Conservation (phyloP, 129 eudicot genomes). For the Tagetes patula region DNA sequence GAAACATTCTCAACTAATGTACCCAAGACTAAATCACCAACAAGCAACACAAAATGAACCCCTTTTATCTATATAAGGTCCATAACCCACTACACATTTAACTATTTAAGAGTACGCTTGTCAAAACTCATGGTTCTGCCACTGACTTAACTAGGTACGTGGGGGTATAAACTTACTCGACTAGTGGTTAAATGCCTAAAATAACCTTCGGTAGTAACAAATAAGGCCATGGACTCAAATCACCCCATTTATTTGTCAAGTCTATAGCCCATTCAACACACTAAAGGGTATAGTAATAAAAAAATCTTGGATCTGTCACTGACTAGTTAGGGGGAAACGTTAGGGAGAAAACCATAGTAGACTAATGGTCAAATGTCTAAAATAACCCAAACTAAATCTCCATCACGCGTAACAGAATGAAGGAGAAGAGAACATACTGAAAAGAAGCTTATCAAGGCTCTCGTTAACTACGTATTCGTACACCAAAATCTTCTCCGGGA, state of each 20-base stretch:
- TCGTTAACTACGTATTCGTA: slow-evolving; percentile 74
- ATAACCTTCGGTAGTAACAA: background rate
- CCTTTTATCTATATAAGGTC: no score
- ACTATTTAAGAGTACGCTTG: no score
- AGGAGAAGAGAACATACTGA: slow-evolving; percentile 52
- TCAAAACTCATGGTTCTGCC: no score
- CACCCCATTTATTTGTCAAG: background rate
- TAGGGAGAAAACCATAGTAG: background rate
- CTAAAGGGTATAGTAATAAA: background rate
- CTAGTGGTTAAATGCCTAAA: background rate
- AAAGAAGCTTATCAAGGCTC: slow-evolving; percentile 85
- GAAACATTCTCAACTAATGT: background rate
- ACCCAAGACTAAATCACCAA: no score
- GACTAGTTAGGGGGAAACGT: no score
- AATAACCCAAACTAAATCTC: background rate
- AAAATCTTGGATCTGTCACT: background rate
- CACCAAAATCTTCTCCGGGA: slow-evolving; percentile 71
- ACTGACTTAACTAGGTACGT: no score
- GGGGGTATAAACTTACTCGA: background rate
- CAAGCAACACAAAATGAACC: no score
- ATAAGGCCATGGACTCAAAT: background rate
- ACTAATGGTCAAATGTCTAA: background rate
- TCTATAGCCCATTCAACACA: background rate
- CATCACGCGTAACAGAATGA: background rate
- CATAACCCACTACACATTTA: no score